phyloP scores from a whole-genome alignment of 2,329 filamentous ascomycete species.

The Penicillium sp. region DNA sequence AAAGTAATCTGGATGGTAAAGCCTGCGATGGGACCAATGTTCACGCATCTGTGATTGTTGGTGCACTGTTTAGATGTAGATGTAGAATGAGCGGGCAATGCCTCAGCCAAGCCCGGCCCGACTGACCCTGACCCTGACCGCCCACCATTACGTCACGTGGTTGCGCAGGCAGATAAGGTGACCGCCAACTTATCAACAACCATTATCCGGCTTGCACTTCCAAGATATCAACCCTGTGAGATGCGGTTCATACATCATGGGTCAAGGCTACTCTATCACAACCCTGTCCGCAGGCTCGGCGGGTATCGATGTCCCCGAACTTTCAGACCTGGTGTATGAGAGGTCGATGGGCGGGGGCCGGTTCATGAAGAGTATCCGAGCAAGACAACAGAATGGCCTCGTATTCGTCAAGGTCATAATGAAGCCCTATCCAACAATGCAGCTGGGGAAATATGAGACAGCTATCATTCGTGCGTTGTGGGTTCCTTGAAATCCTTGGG shows the following conservation, averaged over 20 bases:
- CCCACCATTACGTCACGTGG: not conserved
- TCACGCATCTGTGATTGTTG: too few species aligned
- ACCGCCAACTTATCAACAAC: slow-evolving; percentile 17
- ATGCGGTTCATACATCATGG: slow-evolving; percentile 66
- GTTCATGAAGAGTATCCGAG: slow-evolving; percentile 96
- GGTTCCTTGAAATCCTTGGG: slow-evolving; percentile 1
- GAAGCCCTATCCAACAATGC: slow-evolving; percentile 84
- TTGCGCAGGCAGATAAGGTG: slow-evolving; percentile 22
- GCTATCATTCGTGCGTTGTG: slow-evolving; percentile 69
- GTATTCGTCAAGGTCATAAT: slow-evolving; percentile 94
- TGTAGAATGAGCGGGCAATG: not conserved
- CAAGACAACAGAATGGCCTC: slow-evolving; percentile 84
- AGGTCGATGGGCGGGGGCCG: slow-evolving; percentile 87
- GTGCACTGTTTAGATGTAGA: not conserved
- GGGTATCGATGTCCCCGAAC: slow-evolving; percentile 90
- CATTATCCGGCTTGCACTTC: not conserved
- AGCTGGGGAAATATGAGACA: slow-evolving; percentile 77
- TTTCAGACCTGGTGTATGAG: slow-evolving; percentile 89
- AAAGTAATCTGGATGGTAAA: not conserved
- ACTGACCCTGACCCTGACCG: not conserved
- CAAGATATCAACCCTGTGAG: slow-evolving; percentile 19
- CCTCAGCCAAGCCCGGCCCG: not conserved
- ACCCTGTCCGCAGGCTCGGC: slow-evolving; percentile 89
- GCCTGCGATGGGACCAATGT: not conserved
- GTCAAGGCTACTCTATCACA: slow-evolving; percentile 93